Evolutionary conservation across 257 asterid genomes (phyloP).

Genomic region (Paraleonurus japonicus): DNA sequence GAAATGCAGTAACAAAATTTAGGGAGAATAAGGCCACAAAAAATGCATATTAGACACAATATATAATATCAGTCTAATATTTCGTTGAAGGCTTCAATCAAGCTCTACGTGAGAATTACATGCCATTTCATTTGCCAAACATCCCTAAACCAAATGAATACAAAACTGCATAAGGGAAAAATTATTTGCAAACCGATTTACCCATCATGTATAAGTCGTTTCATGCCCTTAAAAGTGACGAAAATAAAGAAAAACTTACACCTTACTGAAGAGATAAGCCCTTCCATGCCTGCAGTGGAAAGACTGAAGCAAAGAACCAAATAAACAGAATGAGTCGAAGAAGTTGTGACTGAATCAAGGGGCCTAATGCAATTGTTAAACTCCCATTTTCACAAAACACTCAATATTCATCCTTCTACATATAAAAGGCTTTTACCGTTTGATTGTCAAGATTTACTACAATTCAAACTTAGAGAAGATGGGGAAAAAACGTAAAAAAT

Average conservation of each 20-base stretch:
- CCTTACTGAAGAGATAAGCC: slow-evolving; percentile 81
- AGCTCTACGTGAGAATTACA: background rate
- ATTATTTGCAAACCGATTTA: background rate
- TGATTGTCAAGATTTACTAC: too few species aligned
- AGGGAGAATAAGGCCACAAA: background rate
- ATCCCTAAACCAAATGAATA: background rate
- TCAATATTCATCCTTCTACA: background rate
- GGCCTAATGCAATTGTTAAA: slow-evolving; percentile 5
- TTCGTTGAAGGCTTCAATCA: slow-evolving; percentile 10
- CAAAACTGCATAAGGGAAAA: background rate
- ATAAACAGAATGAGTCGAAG: slow-evolving; percentile 21
- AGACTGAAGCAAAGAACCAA: slow-evolving; percentile 48
- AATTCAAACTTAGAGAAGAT: too few species aligned
- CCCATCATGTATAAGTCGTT: background rate
- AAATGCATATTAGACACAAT: background rate
- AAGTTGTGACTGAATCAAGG: background rate
- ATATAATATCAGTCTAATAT: background rate
- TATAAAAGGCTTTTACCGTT: background rate
- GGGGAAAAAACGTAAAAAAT: too few species aligned
- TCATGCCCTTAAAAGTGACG: slow-evolving; percentile 9
- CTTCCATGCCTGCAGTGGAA: slow-evolving; percentile 68
- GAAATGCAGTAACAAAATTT: background rate
- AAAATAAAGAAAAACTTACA: slow-evolving; percentile 57
- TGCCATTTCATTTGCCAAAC: background rate
- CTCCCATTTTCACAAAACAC: background rate